Evolutionary conservation across 2,329 filamentous ascomycete genomes (phyloP), one percentile per base, ranked within the genome.

Genomic region (Monilinia vaccinii-corymbosi): DNA sequence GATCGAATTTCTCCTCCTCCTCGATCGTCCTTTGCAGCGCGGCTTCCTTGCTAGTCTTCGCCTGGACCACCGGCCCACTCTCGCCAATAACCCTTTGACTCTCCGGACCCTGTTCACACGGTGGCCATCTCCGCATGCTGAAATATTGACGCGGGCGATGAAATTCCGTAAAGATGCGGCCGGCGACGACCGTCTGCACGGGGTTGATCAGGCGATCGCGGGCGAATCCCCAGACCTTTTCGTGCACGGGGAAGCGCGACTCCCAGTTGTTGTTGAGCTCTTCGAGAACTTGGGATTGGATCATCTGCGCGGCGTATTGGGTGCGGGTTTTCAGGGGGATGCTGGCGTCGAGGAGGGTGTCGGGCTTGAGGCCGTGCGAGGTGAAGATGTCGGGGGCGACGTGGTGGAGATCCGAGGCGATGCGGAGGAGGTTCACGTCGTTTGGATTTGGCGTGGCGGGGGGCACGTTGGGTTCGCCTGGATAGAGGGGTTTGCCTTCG

Each of bases 201-300:
- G 32, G 48, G 2, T 38, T 38, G 1, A 42, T 28, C 5, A 65
- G 16, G 13, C 64, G 53, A 10, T 61, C 55, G 1, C 46, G 36
- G 5, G 67, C 67, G 55, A 70, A 70, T 25, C 66, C 64, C 69
- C 69, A 71, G 4, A 70, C 63, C 7, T 63, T 60, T 34, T 70
- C 68, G 9, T 65, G 61, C 21, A 65, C 64, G 3, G 68, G 66
- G 38, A 70, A 69, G 3, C 63, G 49, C 5, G 61, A 56, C 38
- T 71, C 68, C 63, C 67, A 69, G 32, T 67, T 68, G 36, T 70
- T 70, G 55, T 64, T 68, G 8, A 62, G 18, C 47, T 71, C 69
- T 38, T 69, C 64, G 3, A 70, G 23, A n/a, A 69, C 60, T 51
- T 70, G 64, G 51, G 65, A 64, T 49, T 56, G 49, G 3, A 60